These are phyloP conservation scores for Debaryomyces coudertii DNA, from an alignment of 1,139 yeast genomes.

Conservation along the genomic window DNA sequence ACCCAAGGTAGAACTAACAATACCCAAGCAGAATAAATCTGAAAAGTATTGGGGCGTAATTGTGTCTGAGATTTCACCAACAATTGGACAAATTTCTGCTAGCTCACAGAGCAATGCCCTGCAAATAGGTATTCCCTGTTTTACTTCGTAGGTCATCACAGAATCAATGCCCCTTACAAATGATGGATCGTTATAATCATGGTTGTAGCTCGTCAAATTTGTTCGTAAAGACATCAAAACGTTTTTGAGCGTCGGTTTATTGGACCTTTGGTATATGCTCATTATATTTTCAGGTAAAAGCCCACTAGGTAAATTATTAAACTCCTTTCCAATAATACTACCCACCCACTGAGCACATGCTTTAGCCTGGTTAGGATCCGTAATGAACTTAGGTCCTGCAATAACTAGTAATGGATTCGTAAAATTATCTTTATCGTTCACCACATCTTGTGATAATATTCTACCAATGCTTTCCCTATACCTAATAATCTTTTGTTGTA, in stretches of 20 bases:
- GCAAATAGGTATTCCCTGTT: conserved; percentile 43
- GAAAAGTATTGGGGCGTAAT: conserved; percentile 50
- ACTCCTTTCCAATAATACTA: conserved; percentile 21
- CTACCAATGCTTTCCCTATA: conserved; percentile 21
- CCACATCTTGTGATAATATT: conserved; percentile 18
- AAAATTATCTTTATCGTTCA: conserved; percentile 6
- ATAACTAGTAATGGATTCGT: conserved; percentile 36
- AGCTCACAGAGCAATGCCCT: conserved; percentile 39
- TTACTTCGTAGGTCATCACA: conserved; percentile 37
- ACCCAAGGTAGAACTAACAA: conserved; percentile 37
- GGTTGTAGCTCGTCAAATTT: conserved; percentile 34
- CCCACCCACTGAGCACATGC: conserved; percentile 50
- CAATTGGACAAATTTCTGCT: conserved; percentile 40
- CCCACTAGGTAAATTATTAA: conserved; percentile 12
- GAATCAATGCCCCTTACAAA: conserved; percentile 16
- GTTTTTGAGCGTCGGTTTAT: conserved; percentile 14
- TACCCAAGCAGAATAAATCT: conserved; percentile 45
- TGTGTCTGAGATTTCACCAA: conserved; percentile 47
- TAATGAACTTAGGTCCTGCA: conserved; percentile 42
- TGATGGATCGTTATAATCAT: conserved; percentile 15
- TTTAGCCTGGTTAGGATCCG: conserved; percentile 32
- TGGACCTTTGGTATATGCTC: conserved; percentile 16
- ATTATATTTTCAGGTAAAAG: conserved; percentile 17
- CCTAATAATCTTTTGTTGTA: conserved; percentile 31
- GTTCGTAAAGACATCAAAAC: conserved; percentile 32